Conservation (phyloP, 2,329 filamentous ascomycete species). For the Alternaria postmessia region DNA sequence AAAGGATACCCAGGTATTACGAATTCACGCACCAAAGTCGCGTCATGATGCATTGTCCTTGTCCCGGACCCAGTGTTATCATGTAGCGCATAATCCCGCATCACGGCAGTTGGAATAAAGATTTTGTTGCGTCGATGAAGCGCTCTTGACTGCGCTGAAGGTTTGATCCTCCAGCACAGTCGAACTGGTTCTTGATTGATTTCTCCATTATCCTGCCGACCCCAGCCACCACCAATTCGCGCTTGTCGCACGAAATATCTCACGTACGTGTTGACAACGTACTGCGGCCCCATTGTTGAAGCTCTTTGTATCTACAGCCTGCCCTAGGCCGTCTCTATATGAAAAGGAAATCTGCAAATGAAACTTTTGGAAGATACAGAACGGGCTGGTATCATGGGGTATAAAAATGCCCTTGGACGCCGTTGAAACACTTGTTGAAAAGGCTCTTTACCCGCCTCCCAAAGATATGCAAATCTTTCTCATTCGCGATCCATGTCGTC, state of each 20-base stretch:
- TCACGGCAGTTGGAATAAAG: neutral
- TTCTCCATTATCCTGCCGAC: constrained; percentile 1
- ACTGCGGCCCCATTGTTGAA: constrained; percentile 39
- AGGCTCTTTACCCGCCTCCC: constrained; percentile 45
- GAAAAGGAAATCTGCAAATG: constrained; percentile 32
- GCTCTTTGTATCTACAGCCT: constrained; percentile 26
- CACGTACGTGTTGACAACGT: constrained; percentile 40
- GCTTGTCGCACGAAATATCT: constrained; percentile 17
- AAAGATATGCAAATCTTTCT: constrained; percentile 49
- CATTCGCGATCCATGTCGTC: constrained; percentile 25
- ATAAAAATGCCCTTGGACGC: constrained; percentile 46
- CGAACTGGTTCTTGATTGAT: constrained; percentile 1
- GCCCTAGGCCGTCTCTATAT: constrained; percentile 26
- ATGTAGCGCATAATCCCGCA: neutral
- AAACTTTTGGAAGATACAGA: constrained; percentile 40
- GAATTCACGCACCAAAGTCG: neutral
- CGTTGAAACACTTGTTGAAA: constrained; percentile 51
- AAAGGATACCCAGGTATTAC: neutral
- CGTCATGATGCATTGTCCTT: neutral
- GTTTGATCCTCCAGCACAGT: neutral
- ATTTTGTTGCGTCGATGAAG: neutral
- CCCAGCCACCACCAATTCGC: constrained; percentile 1
- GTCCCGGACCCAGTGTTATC: neutral
- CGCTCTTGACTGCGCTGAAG: neutral
- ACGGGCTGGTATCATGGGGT: constrained; percentile 44